A percentile compares a stretch with the other conserved stretches of the same genome.
Evolutionary conservation across 495 filamentous ascomycete species (phyloP).

Genomic region (Apiosordaria backusii): DNA sequence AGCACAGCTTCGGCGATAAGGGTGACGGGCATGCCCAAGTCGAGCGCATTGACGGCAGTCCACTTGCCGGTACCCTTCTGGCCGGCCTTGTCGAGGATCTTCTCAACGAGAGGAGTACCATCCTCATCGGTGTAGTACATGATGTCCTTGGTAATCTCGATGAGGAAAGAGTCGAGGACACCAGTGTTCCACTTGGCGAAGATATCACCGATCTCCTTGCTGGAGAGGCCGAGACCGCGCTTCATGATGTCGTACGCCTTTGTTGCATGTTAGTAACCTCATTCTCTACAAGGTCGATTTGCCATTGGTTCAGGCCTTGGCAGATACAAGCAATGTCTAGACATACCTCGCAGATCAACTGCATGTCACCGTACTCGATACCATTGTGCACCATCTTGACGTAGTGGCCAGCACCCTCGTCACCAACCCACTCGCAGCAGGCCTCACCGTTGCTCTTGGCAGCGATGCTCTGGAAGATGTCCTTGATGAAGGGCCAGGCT

Average conservation of each 20-base stretch:
- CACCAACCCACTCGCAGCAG: slow-evolving; percentile 99
- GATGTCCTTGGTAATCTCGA: slow-evolving; percentile 97
- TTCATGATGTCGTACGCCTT: slow-evolving; percentile 99
- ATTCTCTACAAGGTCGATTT: background rate
- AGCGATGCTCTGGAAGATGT: slow-evolving; percentile 95
- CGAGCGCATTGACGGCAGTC: slow-evolving; percentile 98
- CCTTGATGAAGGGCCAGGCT: slow-evolving; percentile 98
- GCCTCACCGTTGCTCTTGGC: slow-evolving; percentile 95
- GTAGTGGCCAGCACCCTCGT: slow-evolving; percentile 98
- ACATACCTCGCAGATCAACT: slow-evolving; percentile 94
- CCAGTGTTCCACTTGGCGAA: slow-evolving; percentile 97
- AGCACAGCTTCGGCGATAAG: slow-evolving; percentile 97
- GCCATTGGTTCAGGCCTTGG: background rate
- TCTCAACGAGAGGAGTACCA: slow-evolving; percentile 85
- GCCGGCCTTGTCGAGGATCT: slow-evolving; percentile 97
- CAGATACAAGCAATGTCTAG: background rate
- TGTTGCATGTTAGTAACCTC: slow-evolving; percentile 14
- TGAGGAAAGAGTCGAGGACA: slow-evolving; percentile 97
- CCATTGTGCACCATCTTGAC: slow-evolving; percentile 99
- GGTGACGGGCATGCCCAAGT: slow-evolving; percentile 98
- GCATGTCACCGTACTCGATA: slow-evolving; percentile 99
- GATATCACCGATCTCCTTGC: slow-evolving; percentile 93
- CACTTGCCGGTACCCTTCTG: slow-evolving; percentile 99
- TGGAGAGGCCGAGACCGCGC: slow-evolving; percentile 78
- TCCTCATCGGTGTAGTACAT: slow-evolving; percentile 97